Conservation (phyloP, 176 grass and related monocot genomes). For the Miscanthus lutarioriparius region DNA sequence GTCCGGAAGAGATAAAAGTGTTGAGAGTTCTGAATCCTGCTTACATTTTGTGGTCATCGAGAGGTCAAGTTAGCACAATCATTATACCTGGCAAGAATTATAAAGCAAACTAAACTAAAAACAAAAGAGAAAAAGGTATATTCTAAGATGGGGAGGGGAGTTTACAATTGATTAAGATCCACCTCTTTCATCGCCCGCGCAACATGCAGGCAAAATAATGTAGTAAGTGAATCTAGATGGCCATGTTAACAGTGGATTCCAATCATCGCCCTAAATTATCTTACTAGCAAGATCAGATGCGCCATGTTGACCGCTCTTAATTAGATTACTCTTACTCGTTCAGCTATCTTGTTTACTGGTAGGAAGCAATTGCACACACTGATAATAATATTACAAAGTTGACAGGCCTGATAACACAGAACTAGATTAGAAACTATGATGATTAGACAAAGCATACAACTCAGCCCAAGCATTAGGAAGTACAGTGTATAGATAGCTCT, state of each 20-base stretch:
- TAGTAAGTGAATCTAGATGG: conserved; percentile 10
- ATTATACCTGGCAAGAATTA: conserved; percentile 17
- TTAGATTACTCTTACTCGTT: conserved; percentile 10
- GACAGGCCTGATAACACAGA: background rate
- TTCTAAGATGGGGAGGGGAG: background rate
- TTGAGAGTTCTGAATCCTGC: conserved; percentile 55
- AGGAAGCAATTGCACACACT: background rate
- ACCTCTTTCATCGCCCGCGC: background rate
- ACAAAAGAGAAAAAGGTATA: background rate
- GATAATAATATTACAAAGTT: conserved; percentile 15
- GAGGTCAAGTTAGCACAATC: conserved; percentile 27
- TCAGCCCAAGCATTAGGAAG: background rate
- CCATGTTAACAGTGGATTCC: background rate
- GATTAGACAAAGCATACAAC: conserved; percentile 24
- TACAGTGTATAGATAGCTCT: background rate
- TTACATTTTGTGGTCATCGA: conserved; percentile 21
- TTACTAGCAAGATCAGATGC: background rate
- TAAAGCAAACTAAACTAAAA: background rate
- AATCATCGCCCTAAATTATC: conserved; percentile 2
- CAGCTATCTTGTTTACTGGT: conserved; percentile 14
- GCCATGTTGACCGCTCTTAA: background rate
- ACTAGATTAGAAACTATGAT: conserved; percentile 14
- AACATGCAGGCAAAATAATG: conserved; percentile 22
- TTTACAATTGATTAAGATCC: background rate
- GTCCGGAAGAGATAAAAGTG: conserved; percentile 56